A percentile compares a stretch with the other conserved stretches of the same genome.
These are phyloP conservation scores for Cercospora beticola DNA, from an alignment of 2,329 filamentous ascomycete species.

Conservation along the genomic window DNA sequence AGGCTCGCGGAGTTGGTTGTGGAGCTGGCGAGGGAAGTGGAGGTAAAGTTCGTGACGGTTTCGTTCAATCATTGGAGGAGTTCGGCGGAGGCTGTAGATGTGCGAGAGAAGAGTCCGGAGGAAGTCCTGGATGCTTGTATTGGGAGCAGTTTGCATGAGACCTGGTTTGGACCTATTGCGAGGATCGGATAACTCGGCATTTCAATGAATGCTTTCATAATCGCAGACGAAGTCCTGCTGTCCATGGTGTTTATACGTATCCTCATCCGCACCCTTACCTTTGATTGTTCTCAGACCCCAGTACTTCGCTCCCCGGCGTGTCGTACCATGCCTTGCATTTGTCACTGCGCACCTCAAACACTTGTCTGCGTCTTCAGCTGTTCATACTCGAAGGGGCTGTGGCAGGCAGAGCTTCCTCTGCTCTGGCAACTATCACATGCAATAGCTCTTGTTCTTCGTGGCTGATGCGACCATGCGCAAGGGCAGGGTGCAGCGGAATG, in stretches of 20 bases:
- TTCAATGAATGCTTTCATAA: too few relatives aligned
- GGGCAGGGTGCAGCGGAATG: not conserved
- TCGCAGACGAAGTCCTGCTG: too few relatives aligned
- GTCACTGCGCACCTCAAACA: too few relatives aligned
- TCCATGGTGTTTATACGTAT: not conserved
- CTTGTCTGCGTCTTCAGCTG: too few relatives aligned
- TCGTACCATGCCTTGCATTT: too few relatives aligned
- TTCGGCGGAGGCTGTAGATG: conserved; percentile 5
- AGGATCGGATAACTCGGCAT: not conserved
- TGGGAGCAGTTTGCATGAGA: not conserved
- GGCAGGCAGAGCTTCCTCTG: not conserved
- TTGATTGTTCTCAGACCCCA: too few relatives aligned
- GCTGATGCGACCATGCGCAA: too few relatives aligned
- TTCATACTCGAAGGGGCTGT: not conserved
- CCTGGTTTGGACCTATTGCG: not conserved
- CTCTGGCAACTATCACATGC: not conserved
- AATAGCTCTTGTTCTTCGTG: not conserved
- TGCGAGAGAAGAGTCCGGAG: not conserved
- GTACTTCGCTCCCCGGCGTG: too few relatives aligned
- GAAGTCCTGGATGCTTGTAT: conserved; percentile 10
- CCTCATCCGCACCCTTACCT: too few relatives aligned
- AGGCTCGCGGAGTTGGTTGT: conserved; percentile 6
- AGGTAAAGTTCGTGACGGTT: not conserved
- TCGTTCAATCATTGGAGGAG: conserved; percentile 13
- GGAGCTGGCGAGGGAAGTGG: conserved; percentile 5